Evolutionary conservation across 73 alveolate genomes (phyloP).

Genomic region (Paramecium biaurelia): DNA sequence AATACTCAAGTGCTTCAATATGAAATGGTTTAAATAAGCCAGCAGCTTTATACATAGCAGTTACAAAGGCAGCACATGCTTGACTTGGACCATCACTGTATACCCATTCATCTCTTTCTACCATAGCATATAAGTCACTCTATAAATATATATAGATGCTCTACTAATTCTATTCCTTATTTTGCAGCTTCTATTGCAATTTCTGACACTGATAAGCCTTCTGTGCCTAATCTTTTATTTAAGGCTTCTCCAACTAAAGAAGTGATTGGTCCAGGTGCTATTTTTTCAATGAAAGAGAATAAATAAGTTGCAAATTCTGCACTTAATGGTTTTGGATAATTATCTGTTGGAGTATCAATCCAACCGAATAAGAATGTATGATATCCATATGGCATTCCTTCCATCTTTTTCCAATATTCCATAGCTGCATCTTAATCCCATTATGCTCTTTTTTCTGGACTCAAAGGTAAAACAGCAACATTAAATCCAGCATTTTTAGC

Average conservation of each 20-base stretch:
- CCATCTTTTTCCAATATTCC: constrained; percentile 80
- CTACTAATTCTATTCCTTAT: constrained; percentile 56
- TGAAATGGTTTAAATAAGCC: constrained; percentile 82
- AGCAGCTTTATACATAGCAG: constrained; percentile 83
- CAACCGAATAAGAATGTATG: constrained; percentile 90
- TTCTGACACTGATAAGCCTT: constrained; percentile 72
- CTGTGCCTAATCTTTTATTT: constrained; percentile 84
- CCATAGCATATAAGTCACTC: constrained; percentile 78
- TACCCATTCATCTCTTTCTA: constrained; percentile 91
- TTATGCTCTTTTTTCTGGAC: constrained; percentile 79
- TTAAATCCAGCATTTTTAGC: constrained; percentile 93
- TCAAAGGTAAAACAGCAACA: constrained; percentile 89
- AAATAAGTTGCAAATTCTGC: constrained; percentile 67
- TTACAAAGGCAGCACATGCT: constrained; percentile 89
- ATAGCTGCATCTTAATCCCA: constrained; percentile 82
- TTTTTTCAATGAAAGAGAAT: constrained; percentile 69
- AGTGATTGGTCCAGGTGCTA: constrained; percentile 71
- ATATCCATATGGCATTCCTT: constrained; percentile 86
- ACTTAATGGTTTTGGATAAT: constrained; percentile 81
- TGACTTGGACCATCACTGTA: constrained; percentile 85
- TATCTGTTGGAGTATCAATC: constrained; percentile 87
- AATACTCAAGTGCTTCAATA: constrained; percentile 65
- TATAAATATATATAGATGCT: constrained; percentile 23
- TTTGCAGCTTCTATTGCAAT: constrained; percentile 76
- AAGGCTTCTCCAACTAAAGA: constrained; percentile 78